A percentile compares a stretch with the other conserved stretches of the same genome.
Evolutionary conservation across 2,329 filamentous ascomycete species (phyloP).

Genomic region (Biscogniauxia mediterranea): DNA sequence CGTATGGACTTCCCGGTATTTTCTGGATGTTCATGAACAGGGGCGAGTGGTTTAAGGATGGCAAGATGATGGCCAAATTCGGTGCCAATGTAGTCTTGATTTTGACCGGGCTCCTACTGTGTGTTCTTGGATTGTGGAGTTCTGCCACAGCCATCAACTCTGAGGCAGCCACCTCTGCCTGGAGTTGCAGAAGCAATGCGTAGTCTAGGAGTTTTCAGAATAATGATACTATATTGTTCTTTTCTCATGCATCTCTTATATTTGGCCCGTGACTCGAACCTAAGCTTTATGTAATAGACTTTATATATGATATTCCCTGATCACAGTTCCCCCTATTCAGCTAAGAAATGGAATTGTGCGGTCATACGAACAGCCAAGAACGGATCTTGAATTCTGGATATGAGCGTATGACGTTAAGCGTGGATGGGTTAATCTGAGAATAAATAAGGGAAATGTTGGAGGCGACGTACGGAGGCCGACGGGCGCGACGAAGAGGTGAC

Average conservation of each 20-base stretch:
- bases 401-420: too few species aligned
- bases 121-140: conserved; percentile 40
- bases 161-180: conserved; percentile 32
- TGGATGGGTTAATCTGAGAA: not conserved
- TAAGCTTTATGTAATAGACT: too few species aligned
- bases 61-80: conserved; percentile 34
- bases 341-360: too few species aligned
- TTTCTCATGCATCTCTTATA: too few species aligned
- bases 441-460: not conserved
- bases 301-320: too few species aligned
- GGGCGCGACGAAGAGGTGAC: not conserved
- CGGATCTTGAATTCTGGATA: too few species aligned
- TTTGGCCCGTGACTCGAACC: too few species aligned
- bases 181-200: conserved; percentile 36
- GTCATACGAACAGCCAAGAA: too few species aligned
- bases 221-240: not conserved
- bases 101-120: conserved; percentile 36
- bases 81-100: conserved; percentile 33
- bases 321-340: too few species aligned
- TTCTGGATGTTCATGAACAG: conserved; percentile 50
- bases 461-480: not conserved
- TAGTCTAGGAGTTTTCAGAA: not conserved
- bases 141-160: conserved; percentile 37
- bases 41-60: conserved; percentile 37
- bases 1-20: conserved; percentile 46